Base-by-base conservation (phyloP, 1,139 yeast genomes). In the Nakaseomyces delphensis region DNA sequence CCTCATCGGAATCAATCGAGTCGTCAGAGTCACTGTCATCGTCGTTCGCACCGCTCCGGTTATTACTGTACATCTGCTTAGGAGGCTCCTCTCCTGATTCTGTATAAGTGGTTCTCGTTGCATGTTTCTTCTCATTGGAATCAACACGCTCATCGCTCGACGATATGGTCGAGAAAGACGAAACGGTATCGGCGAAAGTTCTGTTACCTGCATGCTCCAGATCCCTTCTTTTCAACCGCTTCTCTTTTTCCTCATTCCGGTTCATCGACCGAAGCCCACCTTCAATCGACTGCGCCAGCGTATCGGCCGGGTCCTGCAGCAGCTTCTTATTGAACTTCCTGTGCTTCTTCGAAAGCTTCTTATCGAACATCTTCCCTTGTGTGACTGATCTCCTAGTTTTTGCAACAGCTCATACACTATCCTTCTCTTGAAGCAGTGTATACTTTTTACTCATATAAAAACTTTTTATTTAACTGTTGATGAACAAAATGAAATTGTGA, bases 281-380 rank as follows among this genome's bases (percentile, higher is more conserved):
- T 11, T 33, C 37, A 7, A 33, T 33, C 5, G 37, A 20, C 18
- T 20, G 16, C 25, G 37, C 25, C 27, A 33, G 27, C 16, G 37
- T 21, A n/a, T 33, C 37, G 11, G 37, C 16, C 16, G 37, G 37
- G 21, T 33, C 37, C 37, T 33, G 25, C 2, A 20, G 27, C 6
- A 20, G 10, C 27, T 33, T 33, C 27, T 21, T 33, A 11, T 33
- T 33, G 4, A 33, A 33, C 37, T 33, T 33, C 37, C 37, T 33
- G 27, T 33, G 27, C 37, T 33, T 33, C 37, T 33, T 33, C 11
- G 25, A 20, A 20, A 33, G 37, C 27, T 33, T 33, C 37, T 33
- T 33, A 16, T 33, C 37, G 21, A 33, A 33, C 37, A 33, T 33
- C 27, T 23, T 23, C 25, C 25, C 25, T n/a, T n/a, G n/a, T n/a